Base-by-base conservation (phyloP, 306 rosid species). In the Vigna trinervia region DNA sequence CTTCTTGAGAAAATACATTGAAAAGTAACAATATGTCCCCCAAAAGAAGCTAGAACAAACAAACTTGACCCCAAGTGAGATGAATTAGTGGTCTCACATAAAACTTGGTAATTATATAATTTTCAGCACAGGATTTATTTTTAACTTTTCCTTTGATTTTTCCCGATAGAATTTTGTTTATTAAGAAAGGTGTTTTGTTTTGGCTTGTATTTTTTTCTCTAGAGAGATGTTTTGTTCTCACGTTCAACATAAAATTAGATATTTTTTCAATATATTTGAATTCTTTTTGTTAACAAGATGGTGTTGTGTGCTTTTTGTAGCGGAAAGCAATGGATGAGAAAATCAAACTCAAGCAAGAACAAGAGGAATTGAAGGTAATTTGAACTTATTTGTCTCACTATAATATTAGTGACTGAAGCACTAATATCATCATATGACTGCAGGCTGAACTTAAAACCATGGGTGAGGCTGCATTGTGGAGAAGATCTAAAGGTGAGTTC, bases 401-500 rank as follows among this genome's bases (percentile, higher is more conserved):
- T 75, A 51, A 68, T 47, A 52, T 5, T 36, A 69, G 57, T 63
- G 17, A 61, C 45, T 69, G 38, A 10, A 65, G n/a, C 60, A 52
- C 45, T 66, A 69, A 71, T 75, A 62, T 38, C 73, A 65, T 56
- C 78, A 23, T 32, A 51, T 78, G 62, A 30, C 73, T 75, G 77
- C 82, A 94, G 98, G 85, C 88, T 47, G 97, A 94, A 78, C 82
- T 94, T 67, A 82, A 86, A 86, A 83, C 62, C 61, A 94, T 94
- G 98, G 94, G 87, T 3, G 96, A 94, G 79, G 90, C 92, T 79
- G 98, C 98, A 73, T 83, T 92, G 57, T 94, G 98, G 97, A 90
- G 98, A 89, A 89, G 83, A 82, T 82, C 89, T 46, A 96, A 91
- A 92, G 98, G 96, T 94, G 77, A 79, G 85, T 54, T 20, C 48